Base-by-base conservation (phyloP, 345 rosid genomes). In the Dovyalis caffra region DNA sequence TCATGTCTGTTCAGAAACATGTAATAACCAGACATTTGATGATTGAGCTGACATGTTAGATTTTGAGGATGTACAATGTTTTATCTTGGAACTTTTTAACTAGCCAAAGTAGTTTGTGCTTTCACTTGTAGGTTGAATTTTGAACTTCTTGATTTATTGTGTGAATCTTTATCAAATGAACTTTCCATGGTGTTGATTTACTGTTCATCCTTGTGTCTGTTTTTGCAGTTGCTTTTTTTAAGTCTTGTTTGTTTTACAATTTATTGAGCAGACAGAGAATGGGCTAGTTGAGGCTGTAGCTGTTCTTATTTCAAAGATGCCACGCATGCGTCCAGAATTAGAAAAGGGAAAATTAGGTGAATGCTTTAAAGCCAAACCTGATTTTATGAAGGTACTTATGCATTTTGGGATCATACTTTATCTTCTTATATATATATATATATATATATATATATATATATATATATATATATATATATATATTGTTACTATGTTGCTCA, bases 241-340 rank as follows among this genome's bases (percentile, higher is more conserved):
- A 40, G 26, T 37, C 71, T 35, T 76, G 20, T 68, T 62, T 80
- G 32, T 74, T 76, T 76, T 72, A n/a, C 61, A 37, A 80, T 76
- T 61, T 28, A 74, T 80, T 70, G 62, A 76, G 76, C 88, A 95
- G 98, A 93, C 87, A 45, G 98, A 95, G 83, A 95, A 90, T 86
- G 99, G 97, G 66, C 89, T 95, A 60, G 98, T 91, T 73, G 97
- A 93, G 84, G 90, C 94, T 77, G 96, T 95, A 62, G 98, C 93
- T 83, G 89, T 93, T 77, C 97, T 95, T 56, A 86, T 95, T 83
- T 87, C 97, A 75, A 93, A 88, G 78, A 91, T 87, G 97, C 99
- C 99, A 70, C 94, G 96, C 70, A 84, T 93, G 93, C 89, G 97
- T 62, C 88, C 90, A 16, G 85, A 87, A 63, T 64, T 89, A 61